These are phyloP conservation scores for Sporothrix phasma DNA, from an alignment of 2,329 filamentous ascomycete genomes.

Conservation along the genomic window DNA sequence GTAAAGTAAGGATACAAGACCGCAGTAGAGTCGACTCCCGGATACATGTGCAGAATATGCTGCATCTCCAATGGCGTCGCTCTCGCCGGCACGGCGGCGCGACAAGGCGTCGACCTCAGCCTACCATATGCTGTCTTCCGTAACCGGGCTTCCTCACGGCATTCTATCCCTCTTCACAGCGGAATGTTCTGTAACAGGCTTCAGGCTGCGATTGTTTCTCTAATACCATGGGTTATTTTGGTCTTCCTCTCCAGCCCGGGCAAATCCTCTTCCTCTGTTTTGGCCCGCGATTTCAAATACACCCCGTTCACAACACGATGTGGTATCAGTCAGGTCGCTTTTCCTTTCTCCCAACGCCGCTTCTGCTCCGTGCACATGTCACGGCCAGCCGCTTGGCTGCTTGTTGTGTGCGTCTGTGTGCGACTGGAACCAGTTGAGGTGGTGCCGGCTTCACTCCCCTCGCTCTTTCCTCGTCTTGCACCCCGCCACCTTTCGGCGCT, in stretches of 20 bases:
- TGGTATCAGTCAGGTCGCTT: neutral
- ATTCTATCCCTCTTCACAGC: neutral
- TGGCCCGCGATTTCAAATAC: conserved; percentile 8
- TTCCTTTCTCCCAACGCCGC: neutral
- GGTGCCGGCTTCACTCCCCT: neutral
- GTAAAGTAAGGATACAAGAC: too few relatives aligned
- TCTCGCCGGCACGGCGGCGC: conserved; percentile 4
- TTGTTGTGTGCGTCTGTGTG: neutral
- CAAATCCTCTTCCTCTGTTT: conserved; percentile 1
- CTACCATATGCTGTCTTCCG: neutral
- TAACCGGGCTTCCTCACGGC: neutral
- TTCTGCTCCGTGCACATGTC: neutral
- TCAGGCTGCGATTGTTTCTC: neutral
- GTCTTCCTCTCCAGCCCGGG: neutral
- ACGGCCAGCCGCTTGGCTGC: neutral
- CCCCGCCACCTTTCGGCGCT: neutral
- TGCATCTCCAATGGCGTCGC: neutral
- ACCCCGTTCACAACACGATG: too few relatives aligned
- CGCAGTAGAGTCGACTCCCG: too few relatives aligned
- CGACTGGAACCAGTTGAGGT: neutral
- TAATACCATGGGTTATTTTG: neutral
- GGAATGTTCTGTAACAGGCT: neutral
- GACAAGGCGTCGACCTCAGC: neutral
- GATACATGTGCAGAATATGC: neutral
- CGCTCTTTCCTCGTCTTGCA: neutral